Evolutionary conservation across 2,329 filamentous ascomycete genomes (phyloP), one percentile per base, ranked within the genome.

Genomic region (Gremmenia infestans): DNA sequence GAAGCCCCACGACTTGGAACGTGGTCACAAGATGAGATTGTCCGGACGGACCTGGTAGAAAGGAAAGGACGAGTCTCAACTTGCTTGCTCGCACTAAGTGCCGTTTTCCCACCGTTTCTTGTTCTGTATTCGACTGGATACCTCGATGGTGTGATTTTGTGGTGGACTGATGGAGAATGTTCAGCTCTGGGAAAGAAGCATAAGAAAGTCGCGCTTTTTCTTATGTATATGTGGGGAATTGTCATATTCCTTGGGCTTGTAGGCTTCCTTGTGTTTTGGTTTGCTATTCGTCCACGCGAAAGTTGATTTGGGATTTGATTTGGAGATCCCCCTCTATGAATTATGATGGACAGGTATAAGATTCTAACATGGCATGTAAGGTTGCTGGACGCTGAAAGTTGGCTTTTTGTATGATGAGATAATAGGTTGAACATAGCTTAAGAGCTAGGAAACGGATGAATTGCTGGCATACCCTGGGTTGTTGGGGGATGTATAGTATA

Each of bases 91-190:
- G 37, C 49, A 36, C 11, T 68, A 2, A 68, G 67, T 43, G 57
- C 57, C 39, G 11, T 66, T n/a, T 65, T 68, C 32, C 66, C 66
- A 8, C 67, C 67, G 8, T 47, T 64, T 12, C 53, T 69, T 11
- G 39, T 68, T 3, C 51, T 68, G 6, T 67, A 63, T 42, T 57
- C 58, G 19, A 50, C 57, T 50, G 65, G 68, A 42, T 35, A 51
- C 15, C 53, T 69, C 22, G 66, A 70, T 51, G 51, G 55, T 25
- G 28, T 68, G 8, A 61, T 69, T 36, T 14, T 49, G 7, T 68
- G 62, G 63, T 63, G 56, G 55, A 66, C 62, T 8, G 50, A 59
- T 9, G 63, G 65, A 4, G 61, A 65, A 28, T 59, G 64, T 39
- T 55, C 48, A 5, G 50, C 52, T 19, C 68, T 68, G 49, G 55